Percentiles rank a stretch among this genome's conserved stretches.
These are phyloP conservation scores for Sporothrix pseudoabietina DNA, from an alignment of 2,329 filamentous ascomycete species.

Conservation along the genomic window DNA sequence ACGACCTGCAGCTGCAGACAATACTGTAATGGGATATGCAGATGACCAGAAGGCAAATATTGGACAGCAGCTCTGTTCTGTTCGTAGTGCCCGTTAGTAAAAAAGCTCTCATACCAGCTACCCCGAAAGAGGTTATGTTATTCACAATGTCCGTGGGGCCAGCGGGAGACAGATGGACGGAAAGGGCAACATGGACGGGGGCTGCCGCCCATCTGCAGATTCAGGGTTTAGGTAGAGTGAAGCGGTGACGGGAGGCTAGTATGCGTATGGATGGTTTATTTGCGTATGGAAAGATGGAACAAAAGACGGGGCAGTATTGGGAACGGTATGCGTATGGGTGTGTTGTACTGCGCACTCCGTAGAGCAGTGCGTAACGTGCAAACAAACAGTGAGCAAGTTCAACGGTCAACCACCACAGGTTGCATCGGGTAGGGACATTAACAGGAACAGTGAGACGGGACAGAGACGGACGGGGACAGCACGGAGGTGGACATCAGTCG, in stretches of 20 bases:
- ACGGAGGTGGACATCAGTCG: neutral
- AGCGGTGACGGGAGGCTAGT: slow-evolving; percentile 5
- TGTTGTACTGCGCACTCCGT: no score
- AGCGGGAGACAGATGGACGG: neutral
- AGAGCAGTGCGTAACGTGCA: no score
- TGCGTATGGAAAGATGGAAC: neutral
- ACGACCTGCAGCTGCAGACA: neutral
- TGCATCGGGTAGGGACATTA: slow-evolving; percentile 8
- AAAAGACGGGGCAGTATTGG: neutral
- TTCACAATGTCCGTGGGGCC: neutral
- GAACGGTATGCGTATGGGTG: neutral
- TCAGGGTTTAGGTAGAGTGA: neutral
- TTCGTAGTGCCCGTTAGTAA: neutral
- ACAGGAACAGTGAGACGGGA: neutral
- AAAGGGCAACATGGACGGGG: slow-evolving; percentile 6
- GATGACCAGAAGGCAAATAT: neutral
- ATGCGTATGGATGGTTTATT: neutral
- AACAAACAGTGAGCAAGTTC: neutral
- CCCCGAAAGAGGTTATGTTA: neutral
- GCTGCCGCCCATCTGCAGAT: neutral
- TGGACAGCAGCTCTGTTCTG: neutral
- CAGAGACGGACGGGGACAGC: neutral
- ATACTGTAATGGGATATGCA: neutral
- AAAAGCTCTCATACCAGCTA: neutral
- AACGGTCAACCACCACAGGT: neutral